phyloP scores from a whole-genome alignment of 1,284 basidiomycete genomes.

The Microbotryomycetes sp. region DNA sequence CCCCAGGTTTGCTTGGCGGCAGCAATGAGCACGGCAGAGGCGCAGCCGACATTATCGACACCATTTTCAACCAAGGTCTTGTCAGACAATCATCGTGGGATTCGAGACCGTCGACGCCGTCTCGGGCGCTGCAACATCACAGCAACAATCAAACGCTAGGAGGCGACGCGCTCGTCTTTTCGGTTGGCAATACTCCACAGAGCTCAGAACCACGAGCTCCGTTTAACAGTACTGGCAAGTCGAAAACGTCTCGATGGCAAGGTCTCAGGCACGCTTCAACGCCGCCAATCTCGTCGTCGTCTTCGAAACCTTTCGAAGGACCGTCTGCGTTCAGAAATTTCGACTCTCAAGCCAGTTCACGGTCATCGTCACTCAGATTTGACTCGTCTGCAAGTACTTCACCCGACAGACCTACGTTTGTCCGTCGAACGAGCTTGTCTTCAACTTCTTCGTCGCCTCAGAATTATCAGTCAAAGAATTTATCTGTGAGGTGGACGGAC shows the following conservation, averaged over 20 bases:
- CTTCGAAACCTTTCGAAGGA: too few species aligned
- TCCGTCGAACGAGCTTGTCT: too few species aligned
- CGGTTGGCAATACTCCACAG: neutral
- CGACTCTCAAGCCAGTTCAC: neutral
- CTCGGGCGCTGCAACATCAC: neutral
- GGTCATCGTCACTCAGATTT: neutral
- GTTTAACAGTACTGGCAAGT: neutral
- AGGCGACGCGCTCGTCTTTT: neutral
- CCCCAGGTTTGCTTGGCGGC: conserved; percentile 3
- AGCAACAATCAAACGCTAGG: neutral
- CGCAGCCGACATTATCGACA: conserved; percentile 22
- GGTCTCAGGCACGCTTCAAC: neutral
- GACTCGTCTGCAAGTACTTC: neutral
- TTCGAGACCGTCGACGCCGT: neutral
- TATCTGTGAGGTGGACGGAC: neutral
- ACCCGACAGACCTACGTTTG: neutral
- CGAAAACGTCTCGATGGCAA: neutral
- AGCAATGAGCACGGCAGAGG: conserved; percentile 4
- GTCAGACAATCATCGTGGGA: neutral
- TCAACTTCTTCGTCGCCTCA: neutral
- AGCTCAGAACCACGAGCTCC: neutral
- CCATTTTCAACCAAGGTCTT: conserved; percentile 17
- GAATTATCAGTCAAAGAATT: neutral
- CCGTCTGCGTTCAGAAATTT: too few species aligned
- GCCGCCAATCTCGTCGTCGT: too few species aligned